phyloP scores from a whole-genome alignment of 352 stramenopile species.

The Pythium diclinum region DNA sequence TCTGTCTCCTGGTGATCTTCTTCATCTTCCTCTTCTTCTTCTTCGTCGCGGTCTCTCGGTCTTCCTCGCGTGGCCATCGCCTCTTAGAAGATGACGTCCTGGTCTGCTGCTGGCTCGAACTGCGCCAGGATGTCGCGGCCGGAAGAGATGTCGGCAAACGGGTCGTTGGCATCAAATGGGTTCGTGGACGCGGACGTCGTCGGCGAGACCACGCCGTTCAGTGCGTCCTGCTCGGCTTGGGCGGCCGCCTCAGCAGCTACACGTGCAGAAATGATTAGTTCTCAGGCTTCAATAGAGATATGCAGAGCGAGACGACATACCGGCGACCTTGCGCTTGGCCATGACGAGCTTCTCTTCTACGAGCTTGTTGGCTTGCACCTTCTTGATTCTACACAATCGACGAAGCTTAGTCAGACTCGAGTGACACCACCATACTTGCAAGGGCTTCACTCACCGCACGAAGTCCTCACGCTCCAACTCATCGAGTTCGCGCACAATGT shows the following conservation, averaged over 20 bases:
- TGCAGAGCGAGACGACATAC: too few species aligned
- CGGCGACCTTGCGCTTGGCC: constrained; percentile 51
- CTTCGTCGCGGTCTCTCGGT: not conserved
- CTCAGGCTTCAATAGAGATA: too few species aligned
- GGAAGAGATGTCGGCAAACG: constrained; percentile 65
- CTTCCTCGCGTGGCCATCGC: not conserved
- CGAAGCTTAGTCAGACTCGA: too few species aligned
- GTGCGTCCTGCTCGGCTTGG: not conserved
- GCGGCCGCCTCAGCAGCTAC: not conserved
- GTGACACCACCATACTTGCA: too few species aligned
- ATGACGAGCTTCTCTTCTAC: constrained; percentile 73
- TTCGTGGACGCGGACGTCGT: constrained; percentile 16
- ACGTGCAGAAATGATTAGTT: too few species aligned
- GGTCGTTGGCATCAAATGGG: constrained; percentile 46
- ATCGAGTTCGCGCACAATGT: constrained; percentile 97
- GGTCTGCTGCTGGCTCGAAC: constrained; percentile 68
- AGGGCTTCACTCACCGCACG: constrained; percentile 46
- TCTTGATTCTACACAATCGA: constrained; percentile 89
- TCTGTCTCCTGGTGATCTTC: not conserved
- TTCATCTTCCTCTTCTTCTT: not conserved
- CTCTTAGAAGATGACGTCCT: constrained; percentile 78
- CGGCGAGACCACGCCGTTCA: constrained; percentile 2
- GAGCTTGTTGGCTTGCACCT: constrained; percentile 97
- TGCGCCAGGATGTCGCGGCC: constrained; percentile 80
- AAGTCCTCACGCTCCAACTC: constrained; percentile 98